Conservation (phyloP, 495 filamentous ascomycete genomes). For the Pseudoneurospora amorphoporcata region DNA sequence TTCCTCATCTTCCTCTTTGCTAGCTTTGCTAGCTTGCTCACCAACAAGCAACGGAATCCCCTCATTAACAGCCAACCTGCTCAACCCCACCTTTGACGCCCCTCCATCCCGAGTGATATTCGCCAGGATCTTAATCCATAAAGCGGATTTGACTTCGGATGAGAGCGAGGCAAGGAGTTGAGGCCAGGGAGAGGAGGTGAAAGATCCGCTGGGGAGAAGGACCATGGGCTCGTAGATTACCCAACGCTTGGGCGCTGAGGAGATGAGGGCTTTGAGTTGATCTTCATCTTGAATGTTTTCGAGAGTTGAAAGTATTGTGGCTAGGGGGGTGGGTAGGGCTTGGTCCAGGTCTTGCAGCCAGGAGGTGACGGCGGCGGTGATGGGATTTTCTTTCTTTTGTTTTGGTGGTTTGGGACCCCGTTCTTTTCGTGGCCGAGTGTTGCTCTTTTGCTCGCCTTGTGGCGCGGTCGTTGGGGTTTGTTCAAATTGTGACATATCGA, state of each 20-base stretch:
- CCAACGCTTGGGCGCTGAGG: slow-evolving; percentile 51
- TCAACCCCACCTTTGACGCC: slow-evolving; percentile 29
- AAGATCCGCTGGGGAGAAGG: slow-evolving; percentile 52
- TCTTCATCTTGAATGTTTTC: not conserved
- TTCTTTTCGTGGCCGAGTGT: not conserved
- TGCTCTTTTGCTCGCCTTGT: no score
- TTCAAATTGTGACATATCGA: not conserved
- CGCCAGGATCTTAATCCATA: slow-evolving; percentile 42
- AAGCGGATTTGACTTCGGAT: slow-evolving; percentile 5
- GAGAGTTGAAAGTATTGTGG: not conserved
- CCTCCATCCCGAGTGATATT: slow-evolving; percentile 27
- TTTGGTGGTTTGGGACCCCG: slow-evolving; percentile 3
- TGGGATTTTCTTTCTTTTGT: slow-evolving; percentile 18
- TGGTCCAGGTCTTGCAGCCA: slow-evolving; percentile 16
- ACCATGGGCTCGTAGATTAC: slow-evolving; percentile 60
- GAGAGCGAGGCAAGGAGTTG: slow-evolving; percentile 23
- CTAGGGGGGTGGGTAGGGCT: not conserved
- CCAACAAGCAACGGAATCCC: slow-evolving; percentile 48
- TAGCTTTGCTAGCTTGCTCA: not conserved
- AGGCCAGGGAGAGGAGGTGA: slow-evolving; percentile 39
- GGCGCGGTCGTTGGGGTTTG: not conserved
- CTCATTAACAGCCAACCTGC: slow-evolving; percentile 64
- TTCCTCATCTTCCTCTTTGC: not conserved
- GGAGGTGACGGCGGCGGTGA: slow-evolving; percentile 16
- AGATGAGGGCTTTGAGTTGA: slow-evolving; percentile 14